Base-by-base conservation (phyloP, 2,329 filamentous ascomycete genomes). In the Stemphylium vesicarium region DNA sequence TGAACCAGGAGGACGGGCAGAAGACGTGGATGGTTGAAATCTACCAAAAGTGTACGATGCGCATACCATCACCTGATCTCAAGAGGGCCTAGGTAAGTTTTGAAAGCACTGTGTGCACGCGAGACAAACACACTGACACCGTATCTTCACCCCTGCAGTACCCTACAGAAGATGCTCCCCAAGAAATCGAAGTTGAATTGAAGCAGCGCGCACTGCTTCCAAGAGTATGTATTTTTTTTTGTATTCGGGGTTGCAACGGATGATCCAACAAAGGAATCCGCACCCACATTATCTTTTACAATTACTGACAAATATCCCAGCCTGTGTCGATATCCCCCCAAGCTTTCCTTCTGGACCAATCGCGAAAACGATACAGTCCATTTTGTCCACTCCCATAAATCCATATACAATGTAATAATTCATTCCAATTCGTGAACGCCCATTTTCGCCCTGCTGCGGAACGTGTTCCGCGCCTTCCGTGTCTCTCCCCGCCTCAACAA, bases 391-490 rank as follows among this genome's bases (percentile, higher is more conserved):
- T 44, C 16, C 11, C 24, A 15, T 12, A 37, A 50, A 50, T n/a
- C 38, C 40, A 35, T 41, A 13, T 18, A 13, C n/a, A 54, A 50
- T 24, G 26, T 44, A 54, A 50, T 26, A 54, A 50, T 31, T 39
- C 51, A 54, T 54, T 20, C 12, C 36, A 26, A 33, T 39, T 37
- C 47, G 36, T 35, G 18, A 39, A 38, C 33, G 35, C 51, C 38
- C 6, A 43, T 24, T 49, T 39, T 36, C 33, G 29, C 9, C 7
- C 20, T 8, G 20, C 18, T 15, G 24, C 13, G 1, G 12, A 10
- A 29, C 13, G 15, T 29, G 12, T 29, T 41, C 24, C 40, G 35
- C 31, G 8, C 10, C 9, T 16, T 20, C 43, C 20, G 20, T 13
- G 24, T 11, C 47, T 29, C 26, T 29, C 3, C 26, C 26, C 26